Percentiles rank a stretch among this genome's conserved stretches.
Evolutionary conservation across 2,329 filamentous ascomycete species (phyloP).

Genomic region (Colletotrichum falcatum): DNA sequence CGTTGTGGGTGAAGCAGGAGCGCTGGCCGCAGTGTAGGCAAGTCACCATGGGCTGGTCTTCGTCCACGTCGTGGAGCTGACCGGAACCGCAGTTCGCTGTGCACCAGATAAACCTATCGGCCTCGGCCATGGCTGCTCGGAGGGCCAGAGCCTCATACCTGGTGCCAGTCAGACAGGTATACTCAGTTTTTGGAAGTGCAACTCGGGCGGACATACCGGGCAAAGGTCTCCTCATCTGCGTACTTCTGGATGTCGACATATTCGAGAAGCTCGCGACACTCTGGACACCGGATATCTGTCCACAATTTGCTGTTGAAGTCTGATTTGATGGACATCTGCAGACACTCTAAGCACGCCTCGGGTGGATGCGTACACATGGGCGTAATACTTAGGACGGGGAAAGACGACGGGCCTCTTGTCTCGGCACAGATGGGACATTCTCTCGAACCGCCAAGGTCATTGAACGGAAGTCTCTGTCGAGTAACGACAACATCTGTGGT

Average conservation of each 20-base stretch:
- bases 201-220: slow-evolving; percentile 48
- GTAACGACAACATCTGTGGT: slow-evolving; percentile 48
- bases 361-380: slow-evolving; percentile 50
- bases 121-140: slow-evolving; percentile 55
- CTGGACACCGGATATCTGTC: slow-evolving; percentile 64
- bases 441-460: slow-evolving; percentile 42
- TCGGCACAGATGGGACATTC: slow-evolving; percentile 55
- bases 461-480: slow-evolving; percentile 46
- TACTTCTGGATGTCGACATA: slow-evolving; percentile 59
- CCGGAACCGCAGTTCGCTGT: slow-evolving; percentile 63
- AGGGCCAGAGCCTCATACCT: slow-evolving; percentile 58
- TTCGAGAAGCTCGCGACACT: slow-evolving; percentile 58
- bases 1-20: slow-evolving; percentile 57
- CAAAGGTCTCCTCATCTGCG: slow-evolving; percentile 58
- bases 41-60: slow-evolving; percentile 54
- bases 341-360: slow-evolving; percentile 50
- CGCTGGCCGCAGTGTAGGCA: slow-evolving; percentile 55
- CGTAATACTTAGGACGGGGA: slow-evolving; percentile 51
- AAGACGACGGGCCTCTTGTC: slow-evolving; percentile 46
- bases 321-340: slow-evolving; percentile 50
- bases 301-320: slow-evolving; percentile 52
- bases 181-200: not conserved
- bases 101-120: slow-evolving; percentile 65
- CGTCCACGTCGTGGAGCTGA: slow-evolving; percentile 61
- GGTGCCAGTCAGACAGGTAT: not conserved